Percentiles rank a stretch among this genome's conserved stretches.
phyloP scores from a whole-genome alignment of 257 asterid genomes.

The Solanum bulbocastanum region DNA sequence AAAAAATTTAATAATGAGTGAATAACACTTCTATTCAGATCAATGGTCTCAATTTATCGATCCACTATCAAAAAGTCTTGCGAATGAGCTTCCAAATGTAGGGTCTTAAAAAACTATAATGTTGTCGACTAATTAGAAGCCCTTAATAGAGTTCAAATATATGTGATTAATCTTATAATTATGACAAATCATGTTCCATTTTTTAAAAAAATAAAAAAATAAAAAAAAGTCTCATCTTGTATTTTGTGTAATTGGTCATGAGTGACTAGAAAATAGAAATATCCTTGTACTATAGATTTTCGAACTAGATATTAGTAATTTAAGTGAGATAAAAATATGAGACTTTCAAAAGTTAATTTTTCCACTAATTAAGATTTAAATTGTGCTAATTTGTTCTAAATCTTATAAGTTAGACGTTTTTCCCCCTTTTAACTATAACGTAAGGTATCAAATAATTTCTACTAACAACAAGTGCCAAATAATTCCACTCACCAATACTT shows the following conservation, averaged over 20 bases:
- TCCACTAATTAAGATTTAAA: too few species aligned
- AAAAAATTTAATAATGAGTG: too few species aligned
- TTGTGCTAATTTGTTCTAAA: too few species aligned
- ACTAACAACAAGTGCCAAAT: too few species aligned
- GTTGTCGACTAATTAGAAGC: background rate
- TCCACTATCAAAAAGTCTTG: too few species aligned
- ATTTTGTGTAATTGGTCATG: background rate
- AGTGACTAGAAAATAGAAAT: background rate
- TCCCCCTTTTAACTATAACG: too few species aligned
- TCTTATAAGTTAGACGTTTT: too few species aligned
- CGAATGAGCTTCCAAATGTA: background rate
- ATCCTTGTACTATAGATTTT: background rate
- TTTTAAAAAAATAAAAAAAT: too few species aligned
- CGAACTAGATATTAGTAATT: background rate
- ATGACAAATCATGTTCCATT: background rate
- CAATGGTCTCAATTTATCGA: fast-evolving
- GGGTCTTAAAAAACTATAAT: background rate
- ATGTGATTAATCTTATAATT: background rate
- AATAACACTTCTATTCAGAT: too few species aligned
- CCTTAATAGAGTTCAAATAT: background rate
- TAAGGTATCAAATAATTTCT: too few species aligned
- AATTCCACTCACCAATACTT: too few species aligned
- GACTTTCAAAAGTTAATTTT: background rate
- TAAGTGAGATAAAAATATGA: background rate
- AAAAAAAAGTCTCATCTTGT: background rate